A percentile compares a stretch with the other conserved stretches of the same genome.
These are phyloP conservation scores for Euphrasia confusa DNA, from an alignment of 257 asterid species.

Conservation along the genomic window DNA sequence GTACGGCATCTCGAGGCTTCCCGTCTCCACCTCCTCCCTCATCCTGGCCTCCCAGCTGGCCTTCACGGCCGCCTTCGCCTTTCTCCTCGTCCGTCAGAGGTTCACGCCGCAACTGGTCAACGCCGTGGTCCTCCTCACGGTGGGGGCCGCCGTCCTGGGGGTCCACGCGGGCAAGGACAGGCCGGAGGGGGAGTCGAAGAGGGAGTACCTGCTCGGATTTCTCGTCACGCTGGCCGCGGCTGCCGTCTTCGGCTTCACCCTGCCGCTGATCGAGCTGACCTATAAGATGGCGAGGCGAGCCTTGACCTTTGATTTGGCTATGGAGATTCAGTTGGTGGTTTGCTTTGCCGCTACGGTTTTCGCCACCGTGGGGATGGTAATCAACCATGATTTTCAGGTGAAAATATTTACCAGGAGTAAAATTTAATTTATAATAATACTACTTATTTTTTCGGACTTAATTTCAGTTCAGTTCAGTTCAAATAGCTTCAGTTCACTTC, in stretches of 20 bases:
- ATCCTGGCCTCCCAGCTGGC: constrained; percentile 41
- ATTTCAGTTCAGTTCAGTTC: too few relatives aligned
- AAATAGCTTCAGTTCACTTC: too few relatives aligned
- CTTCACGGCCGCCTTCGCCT: constrained; percentile 42
- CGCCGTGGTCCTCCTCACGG: constrained; percentile 38
- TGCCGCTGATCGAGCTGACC: constrained; percentile 39
- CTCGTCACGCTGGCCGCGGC: constrained; percentile 42
- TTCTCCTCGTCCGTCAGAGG: constrained; percentile 33
- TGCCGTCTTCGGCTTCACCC: constrained; percentile 34
- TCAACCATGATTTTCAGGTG: constrained; percentile 43
- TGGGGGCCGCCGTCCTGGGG: constrained; percentile 40
- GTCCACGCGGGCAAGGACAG: constrained; percentile 36
- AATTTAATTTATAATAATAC: too few relatives aligned
- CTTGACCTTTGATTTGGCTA: constrained; percentile 23
- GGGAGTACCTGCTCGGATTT: constrained; percentile 30
- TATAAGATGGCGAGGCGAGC: constrained; percentile 31
- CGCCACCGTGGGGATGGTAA: constrained; percentile 37
- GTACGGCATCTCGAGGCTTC: constrained; percentile 37
- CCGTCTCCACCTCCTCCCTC: constrained; percentile 41
- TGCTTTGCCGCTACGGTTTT: constrained; percentile 34
- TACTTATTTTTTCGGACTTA: too few relatives aligned
- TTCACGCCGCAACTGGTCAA: constrained; percentile 41
- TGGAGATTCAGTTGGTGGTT: constrained; percentile 42
- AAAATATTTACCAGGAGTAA: too few relatives aligned
- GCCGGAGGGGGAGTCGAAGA: constrained; percentile 39